Evolutionary conservation across 2,329 filamentous ascomycete species (phyloP), one percentile per base, ranked within the genome.

Genomic region (Gremmenia infestans): DNA sequence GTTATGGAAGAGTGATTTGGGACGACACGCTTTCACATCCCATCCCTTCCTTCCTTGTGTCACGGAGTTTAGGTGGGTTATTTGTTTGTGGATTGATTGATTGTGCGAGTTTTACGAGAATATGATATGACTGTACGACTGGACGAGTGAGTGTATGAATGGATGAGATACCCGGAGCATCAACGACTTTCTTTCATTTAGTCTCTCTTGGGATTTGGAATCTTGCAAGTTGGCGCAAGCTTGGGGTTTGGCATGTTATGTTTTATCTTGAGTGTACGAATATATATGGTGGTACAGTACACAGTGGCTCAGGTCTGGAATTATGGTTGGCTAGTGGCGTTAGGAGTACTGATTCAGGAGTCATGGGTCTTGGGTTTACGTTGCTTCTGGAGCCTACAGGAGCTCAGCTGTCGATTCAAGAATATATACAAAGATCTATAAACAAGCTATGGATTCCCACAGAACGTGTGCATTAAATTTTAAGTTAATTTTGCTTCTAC

Each of bases 1-100:
- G n/a, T 15, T 14, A 19, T 58, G 47, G 48, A 56, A 39, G 50
- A 54, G 1, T 53, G 51, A 53, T 23, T 52, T n/a, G 36, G 17
- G 15, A 22, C 19, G 19, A 22, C 19, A 22, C 15, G 4, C 4
- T 28, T 28, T 28, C 28, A 9, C 8, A 28, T 28, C 7, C 3
- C 25, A 25, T 25, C 5, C 19, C 19, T n/a, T n/a, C n/a, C n/a
- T n/a, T 22, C 19, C 19, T 22, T 22, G 22, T 23, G 17, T n/a
- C 5, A 12, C 22, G n/a, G n/a, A 19, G 19, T 45, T 19, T n/a
- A n/a, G n/a, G n/a, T 19, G 42, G 19, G n/a, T 45, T 17, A 8
- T 12, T 9, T 8, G 28, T 28, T 28, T 28, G 28, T 28, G 28
- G 28, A 28, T 25, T 25, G 25, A 25, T 25, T 25, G 25, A 25